Evolutionary conservation across 75 land plant species (phyloP), one percentile per base, ranked within the genome.

Genomic region (Isoetes taiwanensis): DNA sequence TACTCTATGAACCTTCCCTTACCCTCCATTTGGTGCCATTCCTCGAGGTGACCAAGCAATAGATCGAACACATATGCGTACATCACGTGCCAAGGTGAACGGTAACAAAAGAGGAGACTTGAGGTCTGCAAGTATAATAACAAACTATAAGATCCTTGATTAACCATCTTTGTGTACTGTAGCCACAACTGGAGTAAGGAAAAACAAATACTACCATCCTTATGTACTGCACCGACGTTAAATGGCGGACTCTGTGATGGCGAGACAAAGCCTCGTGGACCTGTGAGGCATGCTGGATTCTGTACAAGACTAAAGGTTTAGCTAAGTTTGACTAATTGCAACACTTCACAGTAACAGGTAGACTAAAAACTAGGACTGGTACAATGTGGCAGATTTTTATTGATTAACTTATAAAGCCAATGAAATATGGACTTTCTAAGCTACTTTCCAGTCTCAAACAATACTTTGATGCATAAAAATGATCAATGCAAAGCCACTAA

Each of bases 31-130:
- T 32, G 82, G 62, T 35, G 87, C 80, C 58, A 90, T 52, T 34
- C 94, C 97, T 48, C 61, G 70, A 31, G 62, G 88, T 30, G 97
- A 90, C 97, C 97, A 90, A 42, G 86, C 80, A 33, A 91, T 70
- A 9, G 89, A 84, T 38, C 85, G 78, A 43, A 73, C 94, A 56
- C 63, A 75, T 24, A 80, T 69, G 10, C 71, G 77, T 19, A 23
- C 55, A 30, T 86, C 88, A 43, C 85, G 73, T 31, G 81, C 62
- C 43, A 86, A 64, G 41, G 65, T 61, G 39, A 62, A 68, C 10
- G 81, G 74, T 19, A 83, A 26, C 46, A 91, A 64, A 43, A 71
- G 72, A n/a, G 58, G 61, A 33, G 67, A 61, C 2, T 65, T 8
- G 39, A 82, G 67, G 56, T 80, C 96, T 90, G 68, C 63, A 71